Evolutionary conservation across 768 basidiomycete genomes (phyloP).

Genomic region (Tephrocybe sp.): DNA sequence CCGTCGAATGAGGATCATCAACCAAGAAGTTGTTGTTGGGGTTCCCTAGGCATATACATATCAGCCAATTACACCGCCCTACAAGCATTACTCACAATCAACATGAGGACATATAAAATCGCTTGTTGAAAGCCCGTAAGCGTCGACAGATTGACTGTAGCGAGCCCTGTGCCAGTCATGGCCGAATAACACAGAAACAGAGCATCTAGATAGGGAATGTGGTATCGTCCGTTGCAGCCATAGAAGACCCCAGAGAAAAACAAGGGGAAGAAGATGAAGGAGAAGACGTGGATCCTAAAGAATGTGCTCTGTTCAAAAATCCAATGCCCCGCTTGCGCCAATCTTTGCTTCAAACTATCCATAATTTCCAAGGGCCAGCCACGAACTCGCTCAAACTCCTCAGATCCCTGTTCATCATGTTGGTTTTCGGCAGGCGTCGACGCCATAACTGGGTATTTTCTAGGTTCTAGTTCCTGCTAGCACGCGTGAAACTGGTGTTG

Average conservation of each 20-base stretch:
- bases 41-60: constrained; percentile 33
- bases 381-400: neutral
- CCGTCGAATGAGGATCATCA: constrained; percentile 66
- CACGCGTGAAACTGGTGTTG: no score
- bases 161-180: constrained; percentile 49
- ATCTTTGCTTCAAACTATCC: neutral
- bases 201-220: constrained; percentile 49
- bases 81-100: constrained; percentile 30
- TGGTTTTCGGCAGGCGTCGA: no score
- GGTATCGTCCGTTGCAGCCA: constrained; percentile 54
- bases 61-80: no score
- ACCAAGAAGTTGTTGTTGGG: constrained; percentile 54
- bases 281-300: constrained; percentile 48
- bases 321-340: neutral
- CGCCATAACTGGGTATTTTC: no score
- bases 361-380: neutral
- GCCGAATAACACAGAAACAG: constrained; percentile 63
- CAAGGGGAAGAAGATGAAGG: constrained; percentile 57
- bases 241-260: constrained; percentile 64
- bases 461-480: no score
- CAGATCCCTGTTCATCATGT: neutral
- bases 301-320: constrained; percentile 39
- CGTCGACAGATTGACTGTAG: constrained; percentile 49
- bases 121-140: constrained; percentile 47
- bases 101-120: constrained; percentile 54